Evolutionary conservation across 305 asterid species (phyloP).

Genomic region (Withania somnifera): DNA sequence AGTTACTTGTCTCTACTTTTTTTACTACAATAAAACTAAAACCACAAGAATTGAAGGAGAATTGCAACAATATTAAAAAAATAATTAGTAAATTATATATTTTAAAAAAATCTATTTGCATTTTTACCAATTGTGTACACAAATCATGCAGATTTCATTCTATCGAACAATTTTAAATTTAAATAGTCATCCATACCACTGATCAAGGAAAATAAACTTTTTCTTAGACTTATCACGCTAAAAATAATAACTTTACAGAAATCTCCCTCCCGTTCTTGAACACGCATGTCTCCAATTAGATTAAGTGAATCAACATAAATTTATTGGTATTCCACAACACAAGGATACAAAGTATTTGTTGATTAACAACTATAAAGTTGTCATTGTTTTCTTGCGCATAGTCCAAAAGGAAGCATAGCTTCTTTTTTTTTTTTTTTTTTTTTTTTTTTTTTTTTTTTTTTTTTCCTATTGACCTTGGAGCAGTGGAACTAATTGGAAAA

Average conservation of each 20-base stretch:
- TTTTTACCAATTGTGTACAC: neutral
- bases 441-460: too few relatives aligned
- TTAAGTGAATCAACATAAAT: neutral
- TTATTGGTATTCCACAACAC: neutral
- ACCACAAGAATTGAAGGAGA: too few relatives aligned
- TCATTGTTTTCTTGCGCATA: conserved; percentile 50
- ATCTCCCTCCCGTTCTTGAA: neutral
- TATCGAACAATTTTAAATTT: neutral
- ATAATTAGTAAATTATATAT: too few relatives aligned
- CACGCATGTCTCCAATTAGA: neutral
- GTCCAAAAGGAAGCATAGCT: conserved; percentile 87
- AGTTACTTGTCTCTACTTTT: too few relatives aligned
- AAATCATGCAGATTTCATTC: neutral
- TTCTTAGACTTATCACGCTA: neutral
- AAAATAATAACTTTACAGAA: neutral
- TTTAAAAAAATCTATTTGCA: neutral
- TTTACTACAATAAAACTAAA: too few relatives aligned
- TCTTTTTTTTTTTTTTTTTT: too few relatives aligned
- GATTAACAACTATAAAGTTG: neutral
- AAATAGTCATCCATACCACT: neutral
- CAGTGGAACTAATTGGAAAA: too few relatives aligned
- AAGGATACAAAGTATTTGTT: neutral
- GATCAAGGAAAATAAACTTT: neutral
- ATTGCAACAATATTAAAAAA: too few relatives aligned
- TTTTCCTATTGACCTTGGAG: too few relatives aligned